Evolutionary conservation across 495 filamentous ascomycete species (phyloP).

Genomic region (Penicillium canariense): DNA sequence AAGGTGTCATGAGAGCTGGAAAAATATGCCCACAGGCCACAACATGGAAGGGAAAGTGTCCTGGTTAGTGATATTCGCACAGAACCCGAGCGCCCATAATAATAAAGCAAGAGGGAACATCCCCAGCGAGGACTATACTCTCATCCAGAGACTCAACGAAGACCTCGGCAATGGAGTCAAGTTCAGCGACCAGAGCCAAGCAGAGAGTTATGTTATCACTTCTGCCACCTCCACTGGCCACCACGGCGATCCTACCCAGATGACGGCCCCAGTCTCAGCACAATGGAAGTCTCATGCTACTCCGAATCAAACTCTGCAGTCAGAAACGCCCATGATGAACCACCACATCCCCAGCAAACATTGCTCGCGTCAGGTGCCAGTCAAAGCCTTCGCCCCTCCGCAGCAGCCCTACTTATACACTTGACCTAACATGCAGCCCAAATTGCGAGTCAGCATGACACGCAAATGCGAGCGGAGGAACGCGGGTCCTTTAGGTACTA

Average conservation of each 20-base stretch:
- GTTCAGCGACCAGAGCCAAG: too few species aligned
- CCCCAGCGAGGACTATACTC: neutral
- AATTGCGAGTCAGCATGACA: constrained; percentile 7
- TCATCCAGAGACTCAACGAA: neutral
- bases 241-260: too few species aligned
- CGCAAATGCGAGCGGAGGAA: neutral
- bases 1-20: neutral
- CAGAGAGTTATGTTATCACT: too few species aligned
- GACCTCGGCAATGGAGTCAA: neutral
- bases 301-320: neutral
- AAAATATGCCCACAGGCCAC: neutral
- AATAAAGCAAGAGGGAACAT: neutral
- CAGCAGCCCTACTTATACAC: neutral
- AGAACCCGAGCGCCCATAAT: neutral
- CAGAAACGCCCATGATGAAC: neutral
- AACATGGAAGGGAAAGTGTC: neutral
- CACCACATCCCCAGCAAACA: neutral
- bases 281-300: too few species aligned
- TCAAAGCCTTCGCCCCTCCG: neutral
- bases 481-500: too few species aligned
- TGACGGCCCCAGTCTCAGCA: too few species aligned
- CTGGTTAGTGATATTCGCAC: neutral
- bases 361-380: constrained; percentile 1
- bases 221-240: too few species aligned
- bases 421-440: constrained; percentile 4